phyloP scores from a whole-genome alignment of 1,284 basidiomycete genomes.

The Microbotryum lychnidis-dioicae region DNA sequence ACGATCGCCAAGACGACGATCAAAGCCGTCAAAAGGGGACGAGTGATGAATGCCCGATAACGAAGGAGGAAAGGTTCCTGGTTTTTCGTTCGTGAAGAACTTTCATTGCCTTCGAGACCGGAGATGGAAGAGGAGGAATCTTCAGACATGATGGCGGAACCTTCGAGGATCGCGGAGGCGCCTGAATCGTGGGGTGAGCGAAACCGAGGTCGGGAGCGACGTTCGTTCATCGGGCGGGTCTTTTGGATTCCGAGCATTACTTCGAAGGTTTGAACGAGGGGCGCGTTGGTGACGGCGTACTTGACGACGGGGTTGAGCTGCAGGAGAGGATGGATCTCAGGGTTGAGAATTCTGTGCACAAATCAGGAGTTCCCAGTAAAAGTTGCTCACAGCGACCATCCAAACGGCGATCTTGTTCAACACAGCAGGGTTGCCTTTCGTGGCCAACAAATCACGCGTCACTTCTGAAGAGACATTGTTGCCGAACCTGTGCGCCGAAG shows the following conservation, averaged over 20 bases:
- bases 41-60: conserved; percentile 42
- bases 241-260: conserved; percentile 59
- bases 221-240: neutral
- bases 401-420: conserved; percentile 75
- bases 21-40: conserved; percentile 53
- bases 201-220: neutral
- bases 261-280: conserved; percentile 74
- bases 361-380: neutral
- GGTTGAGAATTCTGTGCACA: conserved; percentile 3
- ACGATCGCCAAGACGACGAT: conserved; percentile 64
- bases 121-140: neutral
- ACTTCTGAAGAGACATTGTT: conserved; percentile 58
- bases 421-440: conserved; percentile 61
- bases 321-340: no score
- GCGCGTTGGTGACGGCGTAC: conserved; percentile 75
- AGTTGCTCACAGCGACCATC: conserved; percentile 81
- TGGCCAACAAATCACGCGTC: conserved; percentile 70
- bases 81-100: no score
- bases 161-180: neutral
- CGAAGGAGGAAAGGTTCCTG: neutral
- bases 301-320: conserved; percentile 50
- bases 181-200: neutral
- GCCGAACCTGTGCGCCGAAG: conserved; percentile 50
- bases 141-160: conserved; percentile 7
- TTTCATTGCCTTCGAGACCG: neutral